Percentiles rank a stretch among this genome's conserved stretches.
phyloP scores from a whole-genome alignment of 345 rosid genomes.

The Rhodamnia argentea region DNA sequence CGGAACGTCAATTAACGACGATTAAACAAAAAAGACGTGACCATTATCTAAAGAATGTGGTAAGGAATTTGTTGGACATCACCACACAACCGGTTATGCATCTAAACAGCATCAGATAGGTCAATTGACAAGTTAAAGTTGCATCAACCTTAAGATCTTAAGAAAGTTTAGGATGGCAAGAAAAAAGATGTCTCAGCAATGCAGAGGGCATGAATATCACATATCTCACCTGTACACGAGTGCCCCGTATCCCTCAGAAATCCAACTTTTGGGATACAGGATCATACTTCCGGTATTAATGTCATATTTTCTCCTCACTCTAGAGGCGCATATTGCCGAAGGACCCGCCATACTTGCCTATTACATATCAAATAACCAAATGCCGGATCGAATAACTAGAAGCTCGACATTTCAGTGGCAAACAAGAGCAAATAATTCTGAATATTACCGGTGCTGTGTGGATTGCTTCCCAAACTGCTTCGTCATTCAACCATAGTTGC shows the following conservation, averaged over 20 bases:
- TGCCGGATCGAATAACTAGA: too few species aligned
- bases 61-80: too few species aligned
- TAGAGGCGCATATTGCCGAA: neutral
- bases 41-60: neutral
- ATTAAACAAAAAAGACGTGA: neutral
- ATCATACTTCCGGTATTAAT: constrained; percentile 16
- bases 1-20: neutral
- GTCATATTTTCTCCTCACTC: constrained; percentile 1
- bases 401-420: neutral
- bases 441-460: constrained; percentile 23
- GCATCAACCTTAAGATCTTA: neutral
- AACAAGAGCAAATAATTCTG: neutral
- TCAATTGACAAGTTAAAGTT: neutral
- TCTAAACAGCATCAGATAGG: neutral
- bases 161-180: neutral
- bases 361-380: neutral
- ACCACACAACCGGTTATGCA: too few species aligned
- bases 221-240: constrained; percentile 24
- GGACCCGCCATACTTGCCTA: constrained; percentile 5
- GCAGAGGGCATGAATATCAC: neutral
- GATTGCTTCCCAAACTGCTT: too few species aligned
- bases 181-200: neutral
- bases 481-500: constrained; percentile 44
- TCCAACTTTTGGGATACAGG: constrained; percentile 20
- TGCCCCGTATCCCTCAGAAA: constrained; percentile 23